phyloP scores from a whole-genome alignment of 352 stramenopile genomes.

The Blastocystis sp. region DNA sequence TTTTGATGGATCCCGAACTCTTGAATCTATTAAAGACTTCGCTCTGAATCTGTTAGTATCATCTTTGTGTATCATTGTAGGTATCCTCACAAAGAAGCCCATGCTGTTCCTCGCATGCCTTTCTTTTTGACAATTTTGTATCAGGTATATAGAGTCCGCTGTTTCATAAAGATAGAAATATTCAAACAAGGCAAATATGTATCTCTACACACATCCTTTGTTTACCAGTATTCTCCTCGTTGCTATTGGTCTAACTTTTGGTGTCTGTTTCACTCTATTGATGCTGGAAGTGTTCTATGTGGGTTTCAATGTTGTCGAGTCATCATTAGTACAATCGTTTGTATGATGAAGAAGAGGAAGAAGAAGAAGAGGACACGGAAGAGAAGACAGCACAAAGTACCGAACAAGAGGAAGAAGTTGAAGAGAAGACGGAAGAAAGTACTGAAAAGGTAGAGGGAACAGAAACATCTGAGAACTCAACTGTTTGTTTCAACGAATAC shows the following conservation, averaged over 20 bases:
- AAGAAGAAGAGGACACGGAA: not conserved
- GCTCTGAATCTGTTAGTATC: not conserved
- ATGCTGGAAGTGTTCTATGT: slow-evolving; percentile 30
- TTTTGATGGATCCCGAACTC: slow-evolving; percentile 48
- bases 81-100: not conserved
- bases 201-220: slow-evolving; percentile 27
- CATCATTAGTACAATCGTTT: not conserved
- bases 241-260: slow-evolving; percentile 30
- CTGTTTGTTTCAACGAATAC: not conserved
- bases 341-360: not conserved
- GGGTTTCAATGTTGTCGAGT: not conserved
- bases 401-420: not conserved
- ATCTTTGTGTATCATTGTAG: not conserved
- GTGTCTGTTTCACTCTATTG: slow-evolving; percentile 25
- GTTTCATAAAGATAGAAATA: slow-evolving; percentile 7
- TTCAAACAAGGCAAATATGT: slow-evolving; percentile 36
- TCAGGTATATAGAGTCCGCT: not conserved
- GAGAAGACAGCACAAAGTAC: not conserved
- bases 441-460: not conserved
- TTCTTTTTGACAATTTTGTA: not conserved
- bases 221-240: slow-evolving; percentile 27
- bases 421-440: not conserved
- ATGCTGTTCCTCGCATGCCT: not conserved
- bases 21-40: slow-evolving; percentile 8
- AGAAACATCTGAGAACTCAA: not conserved